Evolutionary conservation across 2,329 filamentous ascomycete species (phyloP).

Genomic region (Talaromyces albobiverticillius): DNA sequence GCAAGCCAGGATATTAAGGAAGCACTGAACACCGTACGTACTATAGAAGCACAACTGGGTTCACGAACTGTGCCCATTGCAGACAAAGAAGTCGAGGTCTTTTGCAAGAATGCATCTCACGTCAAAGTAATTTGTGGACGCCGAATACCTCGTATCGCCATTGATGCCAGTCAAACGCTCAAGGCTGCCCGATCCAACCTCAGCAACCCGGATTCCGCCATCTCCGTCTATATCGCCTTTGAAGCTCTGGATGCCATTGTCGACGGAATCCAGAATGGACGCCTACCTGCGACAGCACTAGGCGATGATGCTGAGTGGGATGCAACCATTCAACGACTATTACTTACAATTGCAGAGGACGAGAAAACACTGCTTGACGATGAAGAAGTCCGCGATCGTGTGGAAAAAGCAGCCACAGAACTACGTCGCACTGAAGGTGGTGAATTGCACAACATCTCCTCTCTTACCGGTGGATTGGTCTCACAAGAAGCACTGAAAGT

Average conservation of each 20-base stretch:
- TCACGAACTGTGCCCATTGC: constrained; percentile 52
- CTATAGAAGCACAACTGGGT: constrained; percentile 51
- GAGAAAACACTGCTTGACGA: constrained; percentile 44
- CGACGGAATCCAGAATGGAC: constrained; percentile 53
- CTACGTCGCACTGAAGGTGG: constrained; percentile 73
- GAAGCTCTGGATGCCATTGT: constrained; percentile 43
- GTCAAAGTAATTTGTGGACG: constrained; percentile 78
- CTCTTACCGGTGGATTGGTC: constrained; percentile 83
- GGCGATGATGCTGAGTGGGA: constrained; percentile 34
- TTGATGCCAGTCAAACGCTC: constrained; percentile 40
- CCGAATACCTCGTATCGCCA: constrained; percentile 50
- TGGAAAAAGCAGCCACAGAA: constrained; percentile 60
- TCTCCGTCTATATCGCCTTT: constrained; percentile 70
- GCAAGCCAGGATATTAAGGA: constrained; percentile 75
- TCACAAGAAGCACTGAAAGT: constrained; percentile 96
- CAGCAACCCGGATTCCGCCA: constrained; percentile 54
- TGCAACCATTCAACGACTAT: constrained; percentile 26
- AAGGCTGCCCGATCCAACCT: constrained; percentile 41
- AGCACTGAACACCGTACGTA: constrained; percentile 64
- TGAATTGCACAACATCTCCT: constrained; percentile 90
- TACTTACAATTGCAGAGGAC: constrained; percentile 34
- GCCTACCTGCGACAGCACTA: constrained; percentile 22
- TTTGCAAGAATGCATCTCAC: constrained; percentile 93
- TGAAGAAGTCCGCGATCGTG: constrained; percentile 50
- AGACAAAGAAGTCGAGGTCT: constrained; percentile 75